Evolutionary conservation across 2,329 filamentous ascomycete genomes (phyloP), one percentile per base, ranked within the genome.

Genomic region (Westerdykella sp.): DNA sequence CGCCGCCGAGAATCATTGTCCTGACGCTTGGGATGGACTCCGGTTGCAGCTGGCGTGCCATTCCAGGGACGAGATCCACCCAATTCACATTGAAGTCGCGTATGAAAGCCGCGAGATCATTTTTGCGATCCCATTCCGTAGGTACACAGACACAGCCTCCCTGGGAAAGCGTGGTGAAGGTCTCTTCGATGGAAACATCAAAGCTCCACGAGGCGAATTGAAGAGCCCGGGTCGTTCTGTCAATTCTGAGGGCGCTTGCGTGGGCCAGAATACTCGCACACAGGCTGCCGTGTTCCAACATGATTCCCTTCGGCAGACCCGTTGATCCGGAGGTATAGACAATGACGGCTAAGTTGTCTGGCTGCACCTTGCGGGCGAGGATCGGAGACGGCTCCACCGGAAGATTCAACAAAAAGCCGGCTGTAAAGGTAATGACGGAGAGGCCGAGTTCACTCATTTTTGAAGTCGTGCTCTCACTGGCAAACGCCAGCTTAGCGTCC

Each of bases 141-240:
- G 75, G 73, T 5, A 78, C 73, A 55, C 73, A 76, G 15, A 76
- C 61, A 35, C 68, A 71, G 3, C 71, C 74, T 7, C 74, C 74
- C 3, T 60, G 56, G 9, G 63, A 58, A 16, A 76, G 61, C 0
- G 73, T 74, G 47, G 70, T 71, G 5, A 76, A 66, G 60, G 76
- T 75, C 45, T 74, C 74, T 53, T 70, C 66, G 32, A 76, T 70
- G 45, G 68, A 71, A n/a, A 73, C 71, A 45, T 77, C 75, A 48
- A 76, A 77, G 10, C 73, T 73, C 47, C 76, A 76, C 1, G 72
- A 55, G 1, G 60, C 52, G 40, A 62, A 68, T 36, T 69, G 60
- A 2, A 68, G 49, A 5, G 18, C 18, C 18, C 18, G 18, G 3
- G 18, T 21, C 4, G 18, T 21, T 6, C 18, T 21, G 18, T 21